Evolutionary conservation across 2,329 filamentous ascomycete genomes (phyloP), one percentile per base, ranked within the genome.

Genomic region (Fusarium veterinarium): DNA sequence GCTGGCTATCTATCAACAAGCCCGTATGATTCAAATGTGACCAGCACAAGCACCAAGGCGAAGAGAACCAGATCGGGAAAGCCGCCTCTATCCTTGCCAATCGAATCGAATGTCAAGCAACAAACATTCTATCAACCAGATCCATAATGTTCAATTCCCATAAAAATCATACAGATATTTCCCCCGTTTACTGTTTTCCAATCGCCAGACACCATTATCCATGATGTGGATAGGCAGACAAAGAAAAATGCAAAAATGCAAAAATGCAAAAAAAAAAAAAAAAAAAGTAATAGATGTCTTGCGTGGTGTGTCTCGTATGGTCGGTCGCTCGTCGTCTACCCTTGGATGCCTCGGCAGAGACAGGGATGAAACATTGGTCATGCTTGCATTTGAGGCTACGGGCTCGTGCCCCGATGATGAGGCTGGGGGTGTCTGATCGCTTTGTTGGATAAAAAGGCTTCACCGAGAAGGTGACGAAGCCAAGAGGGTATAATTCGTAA

Each of bases 121-220:
- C 45, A 57, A 42, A 56, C 59, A 25, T 42, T 64, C 41, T 46
- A 56, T 72, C 55, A 64, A 61, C 46, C 58, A 44, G 52, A 60
- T 35, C 55, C 45, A 31, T 30, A 52, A 46, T 49, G 51, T 65
- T 55, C 64, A 63, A 41, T 41, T 51, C 58, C 31, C 42, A 44
- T 33, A 30, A 70, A 72, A 70, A 55, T 60, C 69, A 68, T 62
- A 57, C 56, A 59, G 56, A 71, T 64, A 60, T 53, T 51, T 66
- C 63, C 30, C 65, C 68, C 52, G 46, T 63, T 69, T 69, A 57
- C 60, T 60, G 30, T 68, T 62, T 52, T 52, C 67, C 71, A 42
- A 66, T 74, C 76, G 71, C 76, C 73, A 40, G 72, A 77, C 76
- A 60, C 76, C 76, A 14, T 60, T 14, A 41, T 66, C 71, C 72